Base-by-base conservation (phyloP, 2,329 filamentous ascomycete genomes). In the Fusarium citri region DNA sequence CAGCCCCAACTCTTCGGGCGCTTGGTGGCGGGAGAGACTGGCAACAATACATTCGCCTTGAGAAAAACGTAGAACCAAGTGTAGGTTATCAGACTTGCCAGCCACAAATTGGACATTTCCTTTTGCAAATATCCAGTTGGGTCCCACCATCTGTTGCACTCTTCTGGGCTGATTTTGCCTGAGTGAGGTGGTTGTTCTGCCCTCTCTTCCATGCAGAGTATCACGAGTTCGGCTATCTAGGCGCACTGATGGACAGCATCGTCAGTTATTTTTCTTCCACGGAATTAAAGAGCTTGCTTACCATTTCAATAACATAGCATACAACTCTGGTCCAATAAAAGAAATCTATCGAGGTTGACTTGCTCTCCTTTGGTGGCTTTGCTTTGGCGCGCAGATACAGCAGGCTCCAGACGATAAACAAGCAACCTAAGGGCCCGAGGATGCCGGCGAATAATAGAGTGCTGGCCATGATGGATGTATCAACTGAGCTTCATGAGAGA, bases 31-130 rank as follows among this genome's bases (percentile, higher is more conserved):
- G 20, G 16, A 51, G 22, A 40, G 23, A 51, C 16, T 20, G 23
- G 22, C 18, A n/a, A 14, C 22, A 51, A 26, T 14, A 34, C 23
- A 16, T 18, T 34, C 12, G 8, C 6, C 48, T 51, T 51, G 12
- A 40, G 22, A 26, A n/a, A 8, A 22, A 23, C 20, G 48, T 40
- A 51, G 20, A 88, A 73, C 6, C 81, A 73, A 1, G 81, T 82
- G 66, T 88, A 88, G 16, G 83, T 74, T 12, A 83, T 80, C 84
- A 85, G 87, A 8, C 85, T 85, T 1, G 83, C 76, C 8, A 89
- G 73, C 60, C 88, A 85, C 71, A 14, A 81, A 82, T 10, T 73
- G 50, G 1, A n/a, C 22, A 15, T 6, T 6, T 50, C n/a, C 16
- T 23, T n/a, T 23, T 37, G 34, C 34, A 37, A 37, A 37, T 12